Evolutionary conservation across 208 protist genomes (phyloP).

Genomic region (Strigomonas culicis): DNA sequence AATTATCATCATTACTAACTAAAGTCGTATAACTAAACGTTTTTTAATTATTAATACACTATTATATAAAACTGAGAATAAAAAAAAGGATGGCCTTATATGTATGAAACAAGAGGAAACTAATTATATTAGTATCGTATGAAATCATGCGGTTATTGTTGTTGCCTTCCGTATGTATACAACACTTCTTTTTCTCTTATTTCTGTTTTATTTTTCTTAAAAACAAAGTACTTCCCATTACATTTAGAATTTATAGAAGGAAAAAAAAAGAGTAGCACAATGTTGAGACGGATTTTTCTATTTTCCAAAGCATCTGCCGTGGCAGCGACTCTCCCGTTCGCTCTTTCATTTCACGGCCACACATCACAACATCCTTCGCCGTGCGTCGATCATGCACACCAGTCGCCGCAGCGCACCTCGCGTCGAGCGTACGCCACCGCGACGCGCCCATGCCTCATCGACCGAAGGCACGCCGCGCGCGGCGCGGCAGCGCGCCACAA

Average conservation of each 20-base stretch:
- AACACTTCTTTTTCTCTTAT: neutral
- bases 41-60: neutral
- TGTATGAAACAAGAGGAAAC: neutral
- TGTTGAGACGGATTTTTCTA: neutral
- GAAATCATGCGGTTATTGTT: neutral
- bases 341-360: neutral
- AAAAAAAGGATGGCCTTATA: neutral
- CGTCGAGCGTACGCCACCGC: neutral
- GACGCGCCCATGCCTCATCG: conserved; percentile 22
- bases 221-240: neutral
- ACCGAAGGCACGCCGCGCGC: no score
- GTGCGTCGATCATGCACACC: no score
- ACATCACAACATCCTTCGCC: conserved; percentile 1
- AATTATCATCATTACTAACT: neutral
- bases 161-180: neutral
- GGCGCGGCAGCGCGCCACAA: no score
- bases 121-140: neutral
- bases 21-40: neutral
- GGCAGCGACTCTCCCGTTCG: no score
- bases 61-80: neutral
- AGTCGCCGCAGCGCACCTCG: neutral
- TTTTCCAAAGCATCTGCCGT: neutral
- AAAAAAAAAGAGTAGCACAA: neutral
- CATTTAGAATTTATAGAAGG: neutral
- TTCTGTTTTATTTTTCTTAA: conserved; percentile 11